phyloP scores from a whole-genome alignment of 306 rosid genomes.

The Bauhinia variegata region DNA sequence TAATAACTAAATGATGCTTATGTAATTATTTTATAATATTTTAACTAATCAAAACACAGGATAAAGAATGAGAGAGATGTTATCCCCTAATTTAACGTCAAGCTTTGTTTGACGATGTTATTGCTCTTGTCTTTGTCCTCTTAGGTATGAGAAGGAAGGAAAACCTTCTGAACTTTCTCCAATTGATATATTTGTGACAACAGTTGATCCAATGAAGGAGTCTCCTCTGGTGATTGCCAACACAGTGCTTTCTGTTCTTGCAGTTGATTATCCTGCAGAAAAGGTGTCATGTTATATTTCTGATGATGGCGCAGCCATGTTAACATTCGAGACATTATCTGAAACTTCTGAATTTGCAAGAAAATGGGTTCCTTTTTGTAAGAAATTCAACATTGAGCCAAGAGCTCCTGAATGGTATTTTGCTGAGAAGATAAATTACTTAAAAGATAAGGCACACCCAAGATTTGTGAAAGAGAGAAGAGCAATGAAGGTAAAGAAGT shows the following conservation, averaged over 20 bases:
- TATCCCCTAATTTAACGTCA: background rate
- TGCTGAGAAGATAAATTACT: conserved; percentile 59
- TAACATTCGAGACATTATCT: conserved; percentile 68
- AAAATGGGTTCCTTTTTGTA: conserved; percentile 79
- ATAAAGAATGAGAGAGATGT: too few relatives aligned
- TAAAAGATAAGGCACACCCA: conserved; percentile 59
- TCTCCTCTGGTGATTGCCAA: conserved; percentile 71
- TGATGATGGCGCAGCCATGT: conserved; percentile 73
- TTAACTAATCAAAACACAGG: too few relatives aligned
- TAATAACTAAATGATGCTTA: too few relatives aligned
- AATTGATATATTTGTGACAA: conserved; percentile 64
- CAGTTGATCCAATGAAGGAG: conserved; percentile 63
- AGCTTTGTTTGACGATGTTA: conserved; percentile 1
- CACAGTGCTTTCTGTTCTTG: conserved; percentile 71
- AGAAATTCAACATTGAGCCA: conserved; percentile 68
- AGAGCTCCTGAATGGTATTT: conserved; percentile 77
- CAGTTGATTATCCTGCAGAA: conserved; percentile 68
- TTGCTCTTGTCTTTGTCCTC: background rate
- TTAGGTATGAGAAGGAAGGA: conserved; percentile 73
- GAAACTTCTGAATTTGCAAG: conserved; percentile 75
- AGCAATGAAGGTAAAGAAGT: conserved; percentile 66
- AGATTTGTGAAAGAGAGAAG: conserved; percentile 71
- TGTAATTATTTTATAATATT: too few relatives aligned
- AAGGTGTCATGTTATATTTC: conserved; percentile 77
- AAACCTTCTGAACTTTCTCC: conserved; percentile 54